Percentiles rank a stretch among this genome's conserved stretches.
Evolutionary conservation across 2,329 filamentous ascomycete species (phyloP).

Genomic region (Epichloe hybrida): DNA sequence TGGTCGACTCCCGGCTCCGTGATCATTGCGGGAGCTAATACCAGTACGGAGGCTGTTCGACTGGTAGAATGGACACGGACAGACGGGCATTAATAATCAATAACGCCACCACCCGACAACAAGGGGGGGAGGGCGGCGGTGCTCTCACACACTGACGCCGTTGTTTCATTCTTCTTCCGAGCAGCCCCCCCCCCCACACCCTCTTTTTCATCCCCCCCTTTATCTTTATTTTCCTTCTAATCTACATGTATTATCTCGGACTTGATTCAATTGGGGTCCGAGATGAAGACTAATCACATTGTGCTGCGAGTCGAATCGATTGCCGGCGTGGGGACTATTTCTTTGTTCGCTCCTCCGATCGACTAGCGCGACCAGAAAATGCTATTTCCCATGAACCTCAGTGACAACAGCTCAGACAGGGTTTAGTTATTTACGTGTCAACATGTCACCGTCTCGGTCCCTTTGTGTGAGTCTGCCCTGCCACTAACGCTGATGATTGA

Average conservation of each 20-base stretch:
- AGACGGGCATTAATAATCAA: background rate
- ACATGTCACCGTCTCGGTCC: background rate
- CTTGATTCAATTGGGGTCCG: background rate
- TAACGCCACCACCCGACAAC: background rate
- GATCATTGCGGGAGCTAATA: background rate
- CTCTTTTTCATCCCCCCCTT: background rate
- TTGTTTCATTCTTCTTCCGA: background rate
- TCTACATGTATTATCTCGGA: background rate
- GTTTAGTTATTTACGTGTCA: background rate
- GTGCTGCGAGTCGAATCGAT: background rate
- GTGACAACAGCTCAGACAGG: too few relatives aligned
- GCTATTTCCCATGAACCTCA: too few relatives aligned
- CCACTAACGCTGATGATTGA: too few relatives aligned
- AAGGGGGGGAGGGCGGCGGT: too few relatives aligned
- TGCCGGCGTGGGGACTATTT: too few relatives aligned
- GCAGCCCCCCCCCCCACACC: too few relatives aligned
- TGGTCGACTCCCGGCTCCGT: too few relatives aligned
- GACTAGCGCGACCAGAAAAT: too few relatives aligned
- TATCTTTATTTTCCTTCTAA: background rate
- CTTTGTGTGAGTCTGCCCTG: background rate
- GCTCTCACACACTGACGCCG: background rate
- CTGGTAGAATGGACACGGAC: background rate
- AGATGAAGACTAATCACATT: background rate
- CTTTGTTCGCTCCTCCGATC: too few relatives aligned
- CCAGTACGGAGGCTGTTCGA: background rate